Evolutionary conservation across 2,329 filamentous ascomycete species (phyloP).

Genomic region (Ciborinia camelliae): DNA sequence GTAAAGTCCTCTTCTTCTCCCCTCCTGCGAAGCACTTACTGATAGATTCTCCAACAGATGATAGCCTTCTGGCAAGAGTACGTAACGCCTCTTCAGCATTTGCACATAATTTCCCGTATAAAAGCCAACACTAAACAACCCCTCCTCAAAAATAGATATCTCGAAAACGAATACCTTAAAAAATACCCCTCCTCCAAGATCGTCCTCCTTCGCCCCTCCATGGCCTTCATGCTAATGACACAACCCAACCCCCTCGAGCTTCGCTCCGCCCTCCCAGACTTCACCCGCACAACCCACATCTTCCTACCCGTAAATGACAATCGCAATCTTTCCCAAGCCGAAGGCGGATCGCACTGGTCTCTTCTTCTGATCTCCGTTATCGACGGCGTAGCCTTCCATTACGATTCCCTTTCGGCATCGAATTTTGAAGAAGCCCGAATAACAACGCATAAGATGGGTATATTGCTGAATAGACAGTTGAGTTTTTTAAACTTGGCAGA

Average conservation of each 20-base stretch:
- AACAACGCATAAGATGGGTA: constrained; percentile 65
- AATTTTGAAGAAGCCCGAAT: constrained; percentile 72
- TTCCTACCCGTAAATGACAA: constrained; percentile 96
- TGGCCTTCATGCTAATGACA: constrained; percentile 88
- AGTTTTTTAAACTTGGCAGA: constrained; percentile 80
- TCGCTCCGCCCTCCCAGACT: constrained; percentile 73
- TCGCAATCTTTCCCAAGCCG: constrained; percentile 69
- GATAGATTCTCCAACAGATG: constrained; percentile 52
- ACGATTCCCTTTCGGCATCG: constrained; percentile 76
- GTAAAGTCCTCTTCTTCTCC: constrained; percentile 44
- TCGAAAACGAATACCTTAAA: constrained; percentile 83
- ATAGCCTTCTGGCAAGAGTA: constrained; percentile 99
- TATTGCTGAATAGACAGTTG: constrained; percentile 63
- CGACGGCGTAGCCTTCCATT: constrained; percentile 92
- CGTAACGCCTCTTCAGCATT: constrained; percentile 14
- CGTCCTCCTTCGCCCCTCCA: constrained; percentile 83
- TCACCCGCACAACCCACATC: constrained; percentile 78
- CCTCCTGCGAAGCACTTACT: constrained; percentile 14
- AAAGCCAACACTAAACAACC: background rate
- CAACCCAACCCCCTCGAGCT: constrained; percentile 55
- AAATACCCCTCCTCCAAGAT: constrained; percentile 82
- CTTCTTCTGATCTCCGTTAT: constrained; percentile 83
- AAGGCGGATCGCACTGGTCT: constrained; percentile 93
- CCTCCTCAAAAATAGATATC: constrained; percentile 55
- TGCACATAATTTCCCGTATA: constrained; percentile 26